Base-by-base conservation (phyloP, 306 rosid genomes). In the Trifolium fragiferum region DNA sequence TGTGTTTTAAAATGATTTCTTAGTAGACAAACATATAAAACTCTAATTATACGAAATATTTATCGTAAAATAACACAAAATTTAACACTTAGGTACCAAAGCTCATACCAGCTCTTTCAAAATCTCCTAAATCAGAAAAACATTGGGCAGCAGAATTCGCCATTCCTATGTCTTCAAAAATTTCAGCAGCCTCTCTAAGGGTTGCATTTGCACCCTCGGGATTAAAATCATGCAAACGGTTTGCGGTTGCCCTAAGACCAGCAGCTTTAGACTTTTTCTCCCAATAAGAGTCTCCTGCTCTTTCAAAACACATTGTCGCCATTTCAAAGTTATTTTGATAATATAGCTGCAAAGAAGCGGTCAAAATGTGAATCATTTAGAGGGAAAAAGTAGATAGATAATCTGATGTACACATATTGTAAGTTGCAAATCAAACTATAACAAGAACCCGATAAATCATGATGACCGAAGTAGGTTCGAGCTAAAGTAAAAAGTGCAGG, bases 241-340 rank as follows among this genome's bases (percentile, higher is more conserved):
- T 81, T 32, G 96, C 93, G 13, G 6, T 72, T 14, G 88, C 88
- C 80, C 82, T 82, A 30, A 87, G 93, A 25, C 89, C 93, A 10
- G 90, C 46, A 62, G 93, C 97, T 68, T 77, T 88, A 6, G 93
- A 88, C 86, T 75, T 88, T 60, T 73, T 82, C 76, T 88, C 96
- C 96, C 97, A 92, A 30, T 86, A 78, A n/a, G 70, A 38, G 72
- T 92, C 97, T 50, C 81, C 80, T 32, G 92, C 97, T 80, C 84
- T 88, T 78, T 88, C 90, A 81, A 92, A 92, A 70, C 96, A 92
- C 82, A 85, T 82, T 53, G 91, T 89, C 15, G 96, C 97, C 89
- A 81, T 86, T 81, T 83, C 88, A 49, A 68, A 92, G 64, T 92
- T 92, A 20, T 76, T 80, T 80, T 88, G 90, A 20, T 82, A 38